Evolutionary conservation across 2,329 filamentous ascomycete genomes (phyloP), one percentile per base, ranked within the genome.

Genomic region (Neophaeococcomyces mojaviensis): DNA sequence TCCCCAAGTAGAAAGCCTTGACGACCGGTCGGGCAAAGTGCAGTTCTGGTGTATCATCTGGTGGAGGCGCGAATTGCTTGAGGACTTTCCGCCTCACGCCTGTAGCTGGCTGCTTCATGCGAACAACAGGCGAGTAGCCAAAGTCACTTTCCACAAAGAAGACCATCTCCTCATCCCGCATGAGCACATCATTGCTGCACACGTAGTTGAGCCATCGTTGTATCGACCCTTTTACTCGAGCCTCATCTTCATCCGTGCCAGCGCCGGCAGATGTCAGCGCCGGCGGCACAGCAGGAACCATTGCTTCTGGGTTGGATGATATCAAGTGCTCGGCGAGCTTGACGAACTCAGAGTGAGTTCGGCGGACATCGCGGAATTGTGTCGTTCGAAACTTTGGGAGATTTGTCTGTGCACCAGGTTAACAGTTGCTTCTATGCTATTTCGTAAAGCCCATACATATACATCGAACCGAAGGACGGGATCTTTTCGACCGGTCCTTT

Each of bases 71-170:
- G 67, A 98, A 98, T 65, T 98, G 92, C 74, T 98, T 98, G 63
- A 98, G 74, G 50, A 97, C 84, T 71, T 96, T 96, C 61, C 92
- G 79, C 52, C 92, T 81, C 57, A 98, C 88, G 35, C 92, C 92
- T 1, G 92, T 98, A 7, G 92, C 92, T 18, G 92, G 92, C 66
- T 98, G 92, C 72, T 94, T 95, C 76, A 88, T 88, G 65, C 90
- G 84, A 38, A 96, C 83, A 60, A 97, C 85, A 1, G 92, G 92
- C 60, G 88, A 96, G 67, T 98, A 98, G 33, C 92, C 92, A 64
- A 96, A 97, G 64, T 98, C 92, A 62, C 88, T 95, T 68, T 98
- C 92, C n/a, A 98, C 88, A 59, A 98, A 98, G 49, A 97, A 82
- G 4, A 96, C 81, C 81, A 97, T 90, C 68, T 98, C 92, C 52